Base-by-base conservation (phyloP, 371 early-diverging fungal species). In the Rhizopus delemar region DNA sequence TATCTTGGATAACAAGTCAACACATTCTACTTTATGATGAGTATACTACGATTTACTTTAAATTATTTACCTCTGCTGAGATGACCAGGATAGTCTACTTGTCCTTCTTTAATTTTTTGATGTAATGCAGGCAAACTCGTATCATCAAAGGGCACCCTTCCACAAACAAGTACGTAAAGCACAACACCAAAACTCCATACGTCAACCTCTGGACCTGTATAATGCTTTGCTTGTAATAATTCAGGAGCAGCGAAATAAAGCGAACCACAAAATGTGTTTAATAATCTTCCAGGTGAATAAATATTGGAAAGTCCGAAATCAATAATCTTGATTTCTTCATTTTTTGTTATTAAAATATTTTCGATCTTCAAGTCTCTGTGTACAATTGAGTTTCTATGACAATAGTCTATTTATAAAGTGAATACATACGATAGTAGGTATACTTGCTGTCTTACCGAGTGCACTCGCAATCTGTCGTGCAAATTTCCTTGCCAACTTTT, bases 111-210 rank as follows among this genome's bases (percentile, higher is more conserved):
- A 50, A 93, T 90, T 59, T 87, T 87, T 32, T 79, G 66, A 60
- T 90, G 88, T 13, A 92, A 74, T 1, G 69, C 74, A 15, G 75
- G 79, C 46, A 91, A 63, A 61, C 80, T 81, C 38, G 86, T 79
- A 58, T 90, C 90, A 68, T 90, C 93, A 70, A 95, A 97, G 1
- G 97, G 97, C 3, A 95, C 87, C 43, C 77, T 75, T 0, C 96
- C 96, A 52, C 87, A 85, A 0, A 93, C 82, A 63, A 95, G 78
- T 0, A 91, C 93, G 68, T 90, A 96, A 2, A 96, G 77, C 5
- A 96, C 81, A 1, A 97, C 92, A 2, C 97, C 97, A 48, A 95
- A 73, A 38, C 91, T 89, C 96, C 96, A 97, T 5, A 93, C 83
- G 67, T 97, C 97, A 15, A 93, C 89, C 56, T 92, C 94, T 8